Evolutionary conservation across 768 basidiomycete species (phyloP), one percentile per base, ranked within the genome.

Genomic region (Naganishia vaughanmartiniae): DNA sequence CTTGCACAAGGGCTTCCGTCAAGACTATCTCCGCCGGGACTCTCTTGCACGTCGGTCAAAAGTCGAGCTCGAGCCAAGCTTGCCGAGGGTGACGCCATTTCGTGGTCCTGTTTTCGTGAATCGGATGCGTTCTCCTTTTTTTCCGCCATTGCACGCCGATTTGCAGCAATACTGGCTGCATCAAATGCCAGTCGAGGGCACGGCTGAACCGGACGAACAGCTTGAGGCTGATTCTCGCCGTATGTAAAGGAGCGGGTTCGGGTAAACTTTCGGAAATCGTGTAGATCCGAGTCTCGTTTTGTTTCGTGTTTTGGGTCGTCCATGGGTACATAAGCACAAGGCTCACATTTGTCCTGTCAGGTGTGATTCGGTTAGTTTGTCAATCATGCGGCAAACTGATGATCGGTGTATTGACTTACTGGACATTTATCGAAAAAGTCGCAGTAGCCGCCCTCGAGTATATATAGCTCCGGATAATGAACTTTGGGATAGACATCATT

Each of bases 361-460:
- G 19, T 17, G 14, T 15, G 24, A 6, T 10, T 17, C 21, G 21
- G 48, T 31, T 17, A 42, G 48, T 19, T 9, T 14, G 39, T 42
- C 26, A 14, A 42, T 28, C 26, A n/a, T n/a, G 21, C 11, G 5
- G 36, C 11, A 26, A 36, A 66, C 42, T 11, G 30, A 6, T 54
- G 15, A 11, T 3, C 24, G 15, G 10, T 28, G 5, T 28, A 17
- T 6, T 19, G n/a, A 80, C 82, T 33, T 57, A 84, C 78, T 1
- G 87, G 83, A 65, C 86, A 89, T 28, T 84, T 82, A 74, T 88
- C 87, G 83, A 85, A 96, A 83, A 93, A 98, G 53, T 87, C 86
- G 74, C 88, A 92, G 81, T 97, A 99, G 15, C 96, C 96, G 45
- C 96, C 96, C 82, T 96, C 92, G 10, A 99, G 87, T 75, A 99